A percentile compares a stretch with the other conserved stretches of the same genome.
phyloP scores from a whole-genome alignment of 257 asterid genomes.

The Nicotiana paniculata region DNA sequence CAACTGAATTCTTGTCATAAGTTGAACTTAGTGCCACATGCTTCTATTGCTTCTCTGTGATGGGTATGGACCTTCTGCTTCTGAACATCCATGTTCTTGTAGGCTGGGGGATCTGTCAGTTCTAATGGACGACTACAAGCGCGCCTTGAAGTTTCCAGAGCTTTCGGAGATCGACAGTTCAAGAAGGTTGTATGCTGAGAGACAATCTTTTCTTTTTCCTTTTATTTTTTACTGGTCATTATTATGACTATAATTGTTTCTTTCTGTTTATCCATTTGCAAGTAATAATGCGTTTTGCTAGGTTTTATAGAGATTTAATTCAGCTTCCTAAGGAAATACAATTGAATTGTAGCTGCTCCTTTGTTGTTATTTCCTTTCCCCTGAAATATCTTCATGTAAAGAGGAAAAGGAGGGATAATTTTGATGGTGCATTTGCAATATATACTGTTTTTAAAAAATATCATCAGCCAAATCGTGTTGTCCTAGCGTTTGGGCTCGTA shows the following conservation, averaged over 20 bases:
- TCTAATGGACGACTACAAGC: slow-evolving; percentile 89
- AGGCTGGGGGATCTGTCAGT: slow-evolving; percentile 91
- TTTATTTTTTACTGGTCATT: background rate
- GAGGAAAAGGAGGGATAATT: background rate
- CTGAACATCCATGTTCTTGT: slow-evolving; percentile 15
- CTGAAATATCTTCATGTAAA: background rate
- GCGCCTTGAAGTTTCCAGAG: slow-evolving; percentile 94
- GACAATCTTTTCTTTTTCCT: background rate
- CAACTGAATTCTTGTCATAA: background rate
- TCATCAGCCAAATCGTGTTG: too few relatives aligned
- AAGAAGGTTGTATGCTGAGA: slow-evolving; percentile 53
- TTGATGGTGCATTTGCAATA: too few relatives aligned
- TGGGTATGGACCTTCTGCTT: background rate
- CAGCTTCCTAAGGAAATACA: background rate
- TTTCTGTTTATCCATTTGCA: background rate
- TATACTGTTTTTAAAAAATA: too few relatives aligned
- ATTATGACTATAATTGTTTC: background rate
- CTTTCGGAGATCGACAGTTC: slow-evolving; percentile 88
- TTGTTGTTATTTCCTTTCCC: background rate
- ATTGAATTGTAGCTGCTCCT: background rate
- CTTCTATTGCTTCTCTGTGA: background rate
- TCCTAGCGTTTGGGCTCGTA: too few relatives aligned
- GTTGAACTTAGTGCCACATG: background rate
- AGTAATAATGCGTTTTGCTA: background rate
- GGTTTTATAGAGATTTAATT: background rate